Evolutionary conservation across 805 yeast species (phyloP).

Genomic region (Priceomyces fermenticarens): DNA sequence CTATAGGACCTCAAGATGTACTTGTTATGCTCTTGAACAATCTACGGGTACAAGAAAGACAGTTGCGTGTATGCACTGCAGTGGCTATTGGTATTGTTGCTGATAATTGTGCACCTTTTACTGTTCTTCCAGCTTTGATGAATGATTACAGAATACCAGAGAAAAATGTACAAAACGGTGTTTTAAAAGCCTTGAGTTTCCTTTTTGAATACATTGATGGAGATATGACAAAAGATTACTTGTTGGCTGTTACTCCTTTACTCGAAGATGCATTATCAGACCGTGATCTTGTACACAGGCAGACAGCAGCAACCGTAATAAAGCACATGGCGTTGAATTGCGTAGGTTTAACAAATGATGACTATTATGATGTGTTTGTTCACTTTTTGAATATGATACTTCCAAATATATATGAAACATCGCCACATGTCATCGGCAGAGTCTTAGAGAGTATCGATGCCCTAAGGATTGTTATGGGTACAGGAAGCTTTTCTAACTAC

Average conservation of each 20-base stretch:
- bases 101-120: conserved; percentile 86
- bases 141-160: conserved; percentile 93
- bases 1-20: conserved; percentile 96
- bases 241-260: conserved; percentile 74
- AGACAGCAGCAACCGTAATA: conserved; percentile 88
- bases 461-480: conserved; percentile 68
- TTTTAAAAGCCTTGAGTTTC: conserved; percentile 84
- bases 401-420: conserved; percentile 91
- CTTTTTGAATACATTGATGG: conserved; percentile 90
- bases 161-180: conserved; percentile 92
- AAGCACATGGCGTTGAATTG: conserved; percentile 79
- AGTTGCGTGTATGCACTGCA: conserved; percentile 92
- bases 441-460: conserved; percentile 79
- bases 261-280: conserved; percentile 88
- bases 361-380: conserved; percentile 57
- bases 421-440: conserved; percentile 89
- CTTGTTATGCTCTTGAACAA: conserved; percentile 79
- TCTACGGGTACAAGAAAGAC: conserved; percentile 90
- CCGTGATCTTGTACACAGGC: conserved; percentile 89
- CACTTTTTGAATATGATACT: conserved; percentile 77
- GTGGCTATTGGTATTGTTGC: conserved; percentile 98
- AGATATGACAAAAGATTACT: conserved; percentile 68
- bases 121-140: conserved; percentile 92
- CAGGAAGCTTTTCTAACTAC: conserved; percentile 71
- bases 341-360: conserved; percentile 72